Percentiles rank a stretch among this genome's conserved stretches.
Conservation (phyloP, 345 rosid genomes). For the Gynandropsis gynandra region DNA sequence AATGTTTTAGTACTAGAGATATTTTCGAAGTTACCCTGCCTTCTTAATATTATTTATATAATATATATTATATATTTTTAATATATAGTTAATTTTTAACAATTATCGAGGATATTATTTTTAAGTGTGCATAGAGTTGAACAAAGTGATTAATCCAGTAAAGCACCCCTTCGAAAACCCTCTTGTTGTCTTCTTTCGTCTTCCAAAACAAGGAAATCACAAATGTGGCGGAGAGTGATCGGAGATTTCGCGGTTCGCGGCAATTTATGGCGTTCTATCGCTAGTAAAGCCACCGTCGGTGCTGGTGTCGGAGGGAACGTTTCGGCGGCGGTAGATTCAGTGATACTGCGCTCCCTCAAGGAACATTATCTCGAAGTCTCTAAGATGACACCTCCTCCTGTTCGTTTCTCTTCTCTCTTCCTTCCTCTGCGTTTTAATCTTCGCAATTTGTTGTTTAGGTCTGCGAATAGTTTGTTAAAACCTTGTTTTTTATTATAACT, state of each 20-base stretch:
- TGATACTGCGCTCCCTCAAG: constrained; percentile 81
- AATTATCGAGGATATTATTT: too few relatives aligned
- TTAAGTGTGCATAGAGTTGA: too few relatives aligned
- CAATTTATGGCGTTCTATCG: constrained; percentile 30
- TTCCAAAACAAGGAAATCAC: too few relatives aligned
- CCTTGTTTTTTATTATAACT: constrained; percentile 14
- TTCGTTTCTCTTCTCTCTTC: constrained; percentile 22
- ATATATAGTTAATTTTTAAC: too few relatives aligned
- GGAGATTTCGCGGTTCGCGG: constrained; percentile 27
- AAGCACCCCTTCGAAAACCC: too few relatives aligned
- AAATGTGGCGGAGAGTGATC: constrained; percentile 40
- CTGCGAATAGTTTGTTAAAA: constrained; percentile 11
- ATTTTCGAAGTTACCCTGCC: too few relatives aligned
- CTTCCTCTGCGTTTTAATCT: neutral
- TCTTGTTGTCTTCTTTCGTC: too few relatives aligned
- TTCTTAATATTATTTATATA: too few relatives aligned
- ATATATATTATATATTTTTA: too few relatives aligned
- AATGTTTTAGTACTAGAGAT: too few relatives aligned
- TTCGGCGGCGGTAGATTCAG: constrained; percentile 57
- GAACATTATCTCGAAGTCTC: constrained; percentile 86
- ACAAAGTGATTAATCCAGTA: too few relatives aligned
- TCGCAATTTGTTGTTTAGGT: neutral
- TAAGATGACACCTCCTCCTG: constrained; percentile 93
- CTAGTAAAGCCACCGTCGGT: constrained; percentile 15
- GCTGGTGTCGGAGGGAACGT: constrained; percentile 19